Evolutionary conservation across 768 basidiomycete species (phyloP), one percentile per base, ranked within the genome.

Genomic region (Phylloporus sp.): DNA sequence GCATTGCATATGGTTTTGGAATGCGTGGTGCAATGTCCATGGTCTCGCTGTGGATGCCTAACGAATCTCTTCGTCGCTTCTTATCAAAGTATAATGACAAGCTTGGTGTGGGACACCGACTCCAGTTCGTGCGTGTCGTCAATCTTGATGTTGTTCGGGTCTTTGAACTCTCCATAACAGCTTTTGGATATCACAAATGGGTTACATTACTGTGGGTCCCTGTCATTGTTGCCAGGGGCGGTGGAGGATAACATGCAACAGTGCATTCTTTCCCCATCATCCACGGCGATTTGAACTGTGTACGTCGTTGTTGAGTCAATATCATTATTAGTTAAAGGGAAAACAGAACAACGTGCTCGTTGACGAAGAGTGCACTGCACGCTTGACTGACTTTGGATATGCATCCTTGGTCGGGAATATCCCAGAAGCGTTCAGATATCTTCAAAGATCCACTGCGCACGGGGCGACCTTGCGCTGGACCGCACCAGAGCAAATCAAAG

Each of bases 21-120:
- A 57, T 54, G 28, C 57, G 23, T 23, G 57, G 28, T 15, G 32
- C 54, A 23, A 39, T 45, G 5, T 61, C 65, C 12, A 54, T 68
- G 54, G 65, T 68, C 20, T 66, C 58, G n/a, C 54, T 57, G 2
- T 68, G 66, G 66, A 52, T 63, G 47, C 61, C 62, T 1, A 63
- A 63, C 36, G 66, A 59, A 23, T 56, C 50, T 2, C 50, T 68
- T 11, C 61, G 45, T 6, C 28, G 44, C 2, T 65, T 65, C 41
- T 49, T 67, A 11, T 32, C 18, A 13, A 47, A 40, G 11, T 34
- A 50, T 15, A 34, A 45, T 18, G 15, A 13, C 8, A 43, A 31
- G n/a, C n/a, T n/a, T n/a, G 38, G 40, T 26, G 40, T 41, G 40
- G 13, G 40, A 6, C 40, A 41, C 40, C 40, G 40, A 16, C 40